Conservation (phyloP, 768 basidiomycete genomes). For the Boletus tylopilopsis region DNA sequence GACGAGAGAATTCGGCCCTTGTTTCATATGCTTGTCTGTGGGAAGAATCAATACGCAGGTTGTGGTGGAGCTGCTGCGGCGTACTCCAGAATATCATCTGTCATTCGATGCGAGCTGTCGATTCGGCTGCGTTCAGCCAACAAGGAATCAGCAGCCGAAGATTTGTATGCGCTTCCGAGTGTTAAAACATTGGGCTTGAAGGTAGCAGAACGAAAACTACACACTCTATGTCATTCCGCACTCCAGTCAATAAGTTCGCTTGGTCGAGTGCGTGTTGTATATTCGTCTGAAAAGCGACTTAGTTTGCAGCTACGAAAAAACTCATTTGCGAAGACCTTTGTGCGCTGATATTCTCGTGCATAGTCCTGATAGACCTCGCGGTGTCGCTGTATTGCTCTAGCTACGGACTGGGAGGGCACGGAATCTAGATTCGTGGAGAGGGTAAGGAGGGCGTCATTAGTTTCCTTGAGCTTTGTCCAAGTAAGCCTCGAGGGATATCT, state of each 20-base stretch:
- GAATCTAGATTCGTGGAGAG: constrained; percentile 62
- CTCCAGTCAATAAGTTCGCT: constrained; percentile 83
- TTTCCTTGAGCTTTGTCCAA: constrained; percentile 70
- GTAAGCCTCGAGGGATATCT: constrained; percentile 6
- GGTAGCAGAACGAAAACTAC: constrained; percentile 21
- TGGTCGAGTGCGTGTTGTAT: constrained; percentile 81
- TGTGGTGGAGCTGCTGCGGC: constrained; percentile 23
- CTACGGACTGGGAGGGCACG: constrained; percentile 75
- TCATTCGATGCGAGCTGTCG: constrained; percentile 92
- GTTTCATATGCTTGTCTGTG: constrained; percentile 95
- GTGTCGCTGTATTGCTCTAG: constrained; percentile 87
- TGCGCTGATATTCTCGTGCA: constrained; percentile 76
- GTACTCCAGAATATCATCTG: constrained; percentile 85
- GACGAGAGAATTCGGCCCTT: constrained; percentile 84
- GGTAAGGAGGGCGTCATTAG: constrained; percentile 72
- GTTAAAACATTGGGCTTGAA: neutral
- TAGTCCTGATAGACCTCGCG: constrained; percentile 88
- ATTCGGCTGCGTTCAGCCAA: constrained; percentile 86
- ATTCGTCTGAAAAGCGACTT: constrained; percentile 52
- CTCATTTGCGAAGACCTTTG: constrained; percentile 53
- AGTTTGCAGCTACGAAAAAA: neutral
- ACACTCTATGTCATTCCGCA: constrained; percentile 95
- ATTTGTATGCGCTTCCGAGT: constrained; percentile 76
- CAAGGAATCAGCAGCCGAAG: constrained; percentile 81
- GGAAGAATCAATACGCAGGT: neutral